phyloP scores from a whole-genome alignment of 306 rosid genomes.

The Cotoneaster glaucophyllus region DNA sequence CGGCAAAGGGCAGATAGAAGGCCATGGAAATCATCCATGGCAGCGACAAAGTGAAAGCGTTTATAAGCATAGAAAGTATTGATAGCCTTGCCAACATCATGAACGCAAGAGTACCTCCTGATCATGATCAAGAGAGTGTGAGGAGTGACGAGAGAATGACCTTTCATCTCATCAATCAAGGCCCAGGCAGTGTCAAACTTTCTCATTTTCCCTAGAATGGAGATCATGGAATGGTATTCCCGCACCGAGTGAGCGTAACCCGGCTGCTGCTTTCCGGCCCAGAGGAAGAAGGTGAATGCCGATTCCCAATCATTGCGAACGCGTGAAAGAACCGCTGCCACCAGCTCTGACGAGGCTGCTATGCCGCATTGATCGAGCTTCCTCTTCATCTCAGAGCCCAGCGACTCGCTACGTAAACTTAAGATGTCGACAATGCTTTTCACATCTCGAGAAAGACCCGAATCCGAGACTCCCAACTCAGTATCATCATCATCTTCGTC shows the following conservation, averaged over 20 bases:
- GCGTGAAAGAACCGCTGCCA: conserved; percentile 59
- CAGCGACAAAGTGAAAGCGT: conserved; percentile 46
- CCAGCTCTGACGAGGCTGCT: conserved; percentile 51
- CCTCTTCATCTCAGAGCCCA: conserved; percentile 26
- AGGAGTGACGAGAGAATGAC: conserved; percentile 53
- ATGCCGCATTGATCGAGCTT: conserved; percentile 55
- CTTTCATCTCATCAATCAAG: conserved; percentile 71
- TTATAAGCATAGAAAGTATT: conserved; percentile 61
- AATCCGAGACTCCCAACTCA: conserved; percentile 11
- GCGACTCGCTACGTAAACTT: background rate
- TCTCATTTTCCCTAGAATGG: conserved; percentile 77
- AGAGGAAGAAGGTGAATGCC: conserved; percentile 74
- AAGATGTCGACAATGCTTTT: conserved; percentile 53
- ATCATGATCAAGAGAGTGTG: conserved; percentile 83
- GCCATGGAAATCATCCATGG: conserved; percentile 63
- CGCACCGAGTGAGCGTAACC: conserved; percentile 56
- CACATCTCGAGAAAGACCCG: conserved; percentile 34
- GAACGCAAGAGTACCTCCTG: conserved; percentile 62
- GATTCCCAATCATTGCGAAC: conserved; percentile 80
- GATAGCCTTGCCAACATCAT: conserved; percentile 72
- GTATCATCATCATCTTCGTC: background rate
- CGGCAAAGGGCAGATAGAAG: conserved; percentile 89
- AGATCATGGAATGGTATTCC: conserved; percentile 77
- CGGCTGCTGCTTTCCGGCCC: conserved; percentile 79
- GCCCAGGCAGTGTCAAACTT: conserved; percentile 89